These are phyloP conservation scores for Astrephomene gubernaculifera DNA, from an alignment of 139 green algal species.

Conservation along the genomic window DNA sequence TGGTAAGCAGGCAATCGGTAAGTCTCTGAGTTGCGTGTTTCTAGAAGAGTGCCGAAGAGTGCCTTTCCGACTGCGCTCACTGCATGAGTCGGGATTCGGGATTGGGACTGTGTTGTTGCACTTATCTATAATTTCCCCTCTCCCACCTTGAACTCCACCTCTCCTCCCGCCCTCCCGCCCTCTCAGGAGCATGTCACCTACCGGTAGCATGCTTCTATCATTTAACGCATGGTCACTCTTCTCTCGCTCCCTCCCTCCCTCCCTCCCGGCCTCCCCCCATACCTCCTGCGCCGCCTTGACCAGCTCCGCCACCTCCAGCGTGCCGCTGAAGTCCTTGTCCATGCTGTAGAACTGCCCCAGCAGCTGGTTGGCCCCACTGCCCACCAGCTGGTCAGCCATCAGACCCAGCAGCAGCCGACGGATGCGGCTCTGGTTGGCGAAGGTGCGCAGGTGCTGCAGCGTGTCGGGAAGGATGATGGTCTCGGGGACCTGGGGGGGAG, in stretches of 20 bases:
- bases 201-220: too few relatives aligned
- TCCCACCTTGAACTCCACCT: too few relatives aligned
- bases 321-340: constrained; percentile 62
- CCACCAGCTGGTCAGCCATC: constrained; percentile 55
- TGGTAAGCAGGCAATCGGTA: too few relatives aligned
- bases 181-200: too few relatives aligned
- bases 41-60: too few relatives aligned
- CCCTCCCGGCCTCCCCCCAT: not conserved
- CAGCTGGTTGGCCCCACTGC: constrained; percentile 43
- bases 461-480: constrained; percentile 48
- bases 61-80: too few relatives aligned
- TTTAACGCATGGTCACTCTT: too few relatives aligned
- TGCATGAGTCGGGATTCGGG: too few relatives aligned
- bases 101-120: too few relatives aligned
- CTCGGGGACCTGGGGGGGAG: constrained; percentile 17
- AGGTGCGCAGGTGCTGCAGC: constrained; percentile 60
- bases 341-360: constrained; percentile 54
- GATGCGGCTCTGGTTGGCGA: constrained; percentile 61
- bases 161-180: too few relatives aligned
- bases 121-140: too few relatives aligned
- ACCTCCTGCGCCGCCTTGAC: constrained; percentile 56
- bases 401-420: constrained; percentile 66
- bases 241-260: not conserved
- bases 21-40: too few relatives aligned
- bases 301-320: constrained; percentile 63